Evolutionary conservation across 2,329 filamentous ascomycete genomes (phyloP).

Genomic region (Xylariaceae sp.): DNA sequence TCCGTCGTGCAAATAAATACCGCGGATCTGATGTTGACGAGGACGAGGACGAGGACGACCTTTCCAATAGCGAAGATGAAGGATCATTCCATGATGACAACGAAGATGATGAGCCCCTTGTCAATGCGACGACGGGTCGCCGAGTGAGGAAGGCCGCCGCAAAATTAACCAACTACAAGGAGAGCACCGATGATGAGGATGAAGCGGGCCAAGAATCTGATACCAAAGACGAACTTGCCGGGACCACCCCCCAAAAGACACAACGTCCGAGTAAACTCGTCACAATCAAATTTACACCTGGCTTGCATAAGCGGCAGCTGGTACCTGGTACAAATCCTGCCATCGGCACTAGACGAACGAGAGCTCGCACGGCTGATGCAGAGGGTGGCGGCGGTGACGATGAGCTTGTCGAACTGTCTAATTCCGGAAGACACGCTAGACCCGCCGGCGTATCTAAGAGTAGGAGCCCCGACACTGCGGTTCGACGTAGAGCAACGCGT

Average conservation of each 20-base stretch:
- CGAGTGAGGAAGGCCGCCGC: slow-evolving; percentile 54
- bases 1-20: slow-evolving; percentile 50
- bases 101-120: slow-evolving; percentile 44
- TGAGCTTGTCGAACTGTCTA: slow-evolving; percentile 63
- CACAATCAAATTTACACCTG: slow-evolving; percentile 49
- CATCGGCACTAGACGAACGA: slow-evolving; percentile 54
- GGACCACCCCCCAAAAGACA: slow-evolving; percentile 38
- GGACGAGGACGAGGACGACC: slow-evolving; percentile 59
- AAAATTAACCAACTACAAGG: slow-evolving; percentile 54
- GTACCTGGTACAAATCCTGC: slow-evolving; percentile 27
- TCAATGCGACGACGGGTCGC: slow-evolving; percentile 51
- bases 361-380: slow-evolving; percentile 61
- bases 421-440: slow-evolving; percentile 64
- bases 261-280: slow-evolving; percentile 50
- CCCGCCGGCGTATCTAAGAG: slow-evolving; percentile 58
- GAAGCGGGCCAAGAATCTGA: slow-evolving; percentile 41
- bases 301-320: slow-evolving; percentile 34
- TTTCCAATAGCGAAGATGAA: slow-evolving; percentile 61
- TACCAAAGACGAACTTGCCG: slow-evolving; percentile 49
- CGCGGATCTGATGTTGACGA: slow-evolving; percentile 68
- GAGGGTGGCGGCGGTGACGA: slow-evolving; percentile 60
- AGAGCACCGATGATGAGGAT: slow-evolving; percentile 51
- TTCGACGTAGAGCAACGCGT: slow-evolving; percentile 54
- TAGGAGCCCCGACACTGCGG: slow-evolving; percentile 60
- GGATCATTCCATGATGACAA: slow-evolving; percentile 51